Evolutionary conservation across 169 alveolate genomes (phyloP).

Genomic region (Cryptosporidium xiaoi): DNA sequence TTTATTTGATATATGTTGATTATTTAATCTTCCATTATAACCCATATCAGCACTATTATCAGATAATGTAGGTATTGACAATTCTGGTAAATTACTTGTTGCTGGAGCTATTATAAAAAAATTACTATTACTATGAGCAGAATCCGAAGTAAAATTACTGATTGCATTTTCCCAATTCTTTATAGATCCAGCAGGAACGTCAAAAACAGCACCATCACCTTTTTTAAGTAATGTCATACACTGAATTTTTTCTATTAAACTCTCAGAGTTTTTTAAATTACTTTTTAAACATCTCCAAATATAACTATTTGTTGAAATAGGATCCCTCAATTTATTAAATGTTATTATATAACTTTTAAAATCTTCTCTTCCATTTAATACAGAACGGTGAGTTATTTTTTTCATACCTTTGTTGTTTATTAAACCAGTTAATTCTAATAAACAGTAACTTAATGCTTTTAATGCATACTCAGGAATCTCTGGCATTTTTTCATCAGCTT

Average conservation of each 20-base stretch:
- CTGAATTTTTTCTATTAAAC: constrained; percentile 55
- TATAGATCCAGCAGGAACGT: constrained; percentile 44
- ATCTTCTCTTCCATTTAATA: constrained; percentile 76
- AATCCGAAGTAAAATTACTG: constrained; percentile 4
- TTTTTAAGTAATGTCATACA: constrained; percentile 66
- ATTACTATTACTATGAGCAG: neutral
- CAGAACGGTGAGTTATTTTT: constrained; percentile 61
- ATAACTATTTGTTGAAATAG: constrained; percentile 58
- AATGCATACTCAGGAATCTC: constrained; percentile 59
- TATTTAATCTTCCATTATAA: constrained; percentile 58
- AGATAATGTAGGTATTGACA: constrained; percentile 30
- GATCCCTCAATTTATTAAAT: constrained; percentile 36
- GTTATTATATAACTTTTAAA: constrained; percentile 71
- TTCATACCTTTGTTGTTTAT: constrained; percentile 25
- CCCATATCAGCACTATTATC: constrained; percentile 33
- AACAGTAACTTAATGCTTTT: constrained; percentile 33
- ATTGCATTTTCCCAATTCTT: constrained; percentile 70
- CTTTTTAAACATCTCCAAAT: constrained; percentile 65
- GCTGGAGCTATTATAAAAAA: constrained; percentile 57
- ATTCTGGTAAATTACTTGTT: constrained; percentile 57
- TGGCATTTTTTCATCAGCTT: constrained; percentile 14
- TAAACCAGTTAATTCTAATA: constrained; percentile 57
- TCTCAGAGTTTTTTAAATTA: constrained; percentile 49
- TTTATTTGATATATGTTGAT: constrained; percentile 63
- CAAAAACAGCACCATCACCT: constrained; percentile 74